Conservation (phyloP, 1,139 yeast species). For the Torulaspora pretoriensis region DNA sequence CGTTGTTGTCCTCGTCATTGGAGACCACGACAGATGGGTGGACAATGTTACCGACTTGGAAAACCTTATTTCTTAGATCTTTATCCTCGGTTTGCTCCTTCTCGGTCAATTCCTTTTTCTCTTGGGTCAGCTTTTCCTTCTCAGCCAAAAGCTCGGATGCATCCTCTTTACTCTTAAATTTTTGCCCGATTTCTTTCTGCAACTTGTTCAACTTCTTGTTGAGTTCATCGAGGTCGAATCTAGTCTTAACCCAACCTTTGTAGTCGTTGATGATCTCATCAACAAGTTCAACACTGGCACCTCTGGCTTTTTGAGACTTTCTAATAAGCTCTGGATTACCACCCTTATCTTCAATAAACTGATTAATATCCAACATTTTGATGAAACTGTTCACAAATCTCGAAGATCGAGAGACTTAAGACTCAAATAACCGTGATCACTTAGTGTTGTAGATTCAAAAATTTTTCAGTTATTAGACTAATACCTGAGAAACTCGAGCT, state of each 20-base stretch:
- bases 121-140: constrained; percentile 67
- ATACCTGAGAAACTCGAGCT: background rate
- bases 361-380: constrained; percentile 81
- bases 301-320: constrained; percentile 89
- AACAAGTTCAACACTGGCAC: constrained; percentile 88
- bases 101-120: constrained; percentile 62
- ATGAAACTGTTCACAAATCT: background rate
- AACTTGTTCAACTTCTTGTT: constrained; percentile 83
- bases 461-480: background rate
- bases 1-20: constrained; percentile 85
- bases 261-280: constrained; percentile 91
- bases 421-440: background rate
- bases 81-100: constrained; percentile 77
- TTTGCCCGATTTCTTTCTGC: constrained; percentile 89
- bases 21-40: constrained; percentile 88
- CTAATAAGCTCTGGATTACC: constrained; percentile 89
- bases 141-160: constrained; percentile 76
- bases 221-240: constrained; percentile 85
- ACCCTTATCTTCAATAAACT: constrained; percentile 92
- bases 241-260: constrained; percentile 86
- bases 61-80: constrained; percentile 71
- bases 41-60: constrained; percentile 87
- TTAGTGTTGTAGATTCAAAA: background rate
- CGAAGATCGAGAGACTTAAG: background rate
- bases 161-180: constrained; percentile 92